phyloP scores from a whole-genome alignment of 2,329 filamentous ascomycete genomes.

The Ophiostoma angusticollis region DNA sequence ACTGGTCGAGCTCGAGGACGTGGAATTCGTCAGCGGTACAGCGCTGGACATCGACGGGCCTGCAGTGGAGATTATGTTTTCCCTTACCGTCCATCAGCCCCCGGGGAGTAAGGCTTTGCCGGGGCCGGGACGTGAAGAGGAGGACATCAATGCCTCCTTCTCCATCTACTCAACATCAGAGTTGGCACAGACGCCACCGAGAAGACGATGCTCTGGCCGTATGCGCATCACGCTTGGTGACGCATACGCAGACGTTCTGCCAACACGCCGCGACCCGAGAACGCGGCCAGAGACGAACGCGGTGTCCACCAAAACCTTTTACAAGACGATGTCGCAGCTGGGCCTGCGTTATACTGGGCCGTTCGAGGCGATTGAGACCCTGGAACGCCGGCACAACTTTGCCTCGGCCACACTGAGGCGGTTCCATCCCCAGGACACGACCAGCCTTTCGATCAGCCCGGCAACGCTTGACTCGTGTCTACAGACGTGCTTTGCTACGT shows the following conservation, averaged over 20 bases:
- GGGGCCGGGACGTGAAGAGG: neutral
- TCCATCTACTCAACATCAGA: conserved; percentile 23
- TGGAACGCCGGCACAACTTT: conserved; percentile 25
- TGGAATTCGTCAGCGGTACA: conserved; percentile 23
- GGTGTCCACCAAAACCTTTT: conserved; percentile 24
- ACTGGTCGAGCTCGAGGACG: conserved; percentile 21
- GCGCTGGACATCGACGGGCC: conserved; percentile 20
- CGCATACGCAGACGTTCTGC: conserved; percentile 18
- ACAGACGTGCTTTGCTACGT: conserved; percentile 29
- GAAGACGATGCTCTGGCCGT: conserved; percentile 23
- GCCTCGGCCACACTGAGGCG: conserved; percentile 21
- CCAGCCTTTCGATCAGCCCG: conserved; percentile 24
- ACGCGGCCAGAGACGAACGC: conserved; percentile 21
- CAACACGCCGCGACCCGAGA: conserved; percentile 10
- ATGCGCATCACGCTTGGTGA: conserved; percentile 22
- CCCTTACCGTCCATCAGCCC: conserved; percentile 17
- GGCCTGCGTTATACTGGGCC: conserved; percentile 28
- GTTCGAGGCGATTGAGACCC: conserved; percentile 22
- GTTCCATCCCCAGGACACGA: conserved; percentile 25
- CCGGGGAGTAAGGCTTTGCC: neutral
- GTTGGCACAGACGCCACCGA: conserved; percentile 22
- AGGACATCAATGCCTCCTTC: conserved; percentile 21
- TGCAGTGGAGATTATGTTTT: conserved; percentile 26
- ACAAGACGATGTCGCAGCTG: conserved; percentile 27
- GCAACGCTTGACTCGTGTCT: conserved; percentile 30